Base-by-base conservation (phyloP, 1,139 yeast species). In the Geotrichum citri-aurantii region DNA sequence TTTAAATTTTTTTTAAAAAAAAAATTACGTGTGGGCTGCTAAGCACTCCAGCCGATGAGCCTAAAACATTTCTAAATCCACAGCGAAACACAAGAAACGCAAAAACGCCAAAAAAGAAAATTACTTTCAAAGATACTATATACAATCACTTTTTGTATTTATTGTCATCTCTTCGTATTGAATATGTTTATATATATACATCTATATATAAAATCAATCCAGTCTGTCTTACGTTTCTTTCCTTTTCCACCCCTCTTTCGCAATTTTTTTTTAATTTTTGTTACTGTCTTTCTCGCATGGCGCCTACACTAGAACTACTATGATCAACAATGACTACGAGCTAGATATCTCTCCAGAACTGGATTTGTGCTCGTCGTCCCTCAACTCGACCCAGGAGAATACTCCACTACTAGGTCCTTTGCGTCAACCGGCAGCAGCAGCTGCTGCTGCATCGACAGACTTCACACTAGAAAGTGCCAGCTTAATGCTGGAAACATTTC, bases 321-420 rank as follows among this genome's bases (percentile, higher is more conserved):
- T 21, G 29, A 37, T 33, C 47, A 54, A 48, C n/a, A 56, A 47
- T 24, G 50, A 57, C 33, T 19, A 27, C 57, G 21, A 27, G 42
- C 17, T 37, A 37, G 42, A 37, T 37, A 7, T 46, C 29, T 52
- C 49, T 21, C 55, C 55, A 4, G 55, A 42, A 19, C 50, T 52
- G 26, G 55, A 52, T 29, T 52, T 50, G 7, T 44, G 29, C 31
- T 52, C 55, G 12, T 40, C 48, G n/a, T 37, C 48, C 6, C 40
- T 52, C 21, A 29, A 12, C 50, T 37, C 48, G 40, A 52, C 50
- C 12, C 55, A 52, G 31, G 50, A 52, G 24, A 52, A 52, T 49
- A 44, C 55, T 17, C 55, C 55, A 17, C 27, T 52, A 11, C 29
- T 52, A 14, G 49, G 55, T 26, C 50, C 50, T 12, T 21, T 47